Evolutionary conservation across 1,284 basidiomycete genomes (phyloP).

Genomic region (Vanrija pseudolonga): DNA sequence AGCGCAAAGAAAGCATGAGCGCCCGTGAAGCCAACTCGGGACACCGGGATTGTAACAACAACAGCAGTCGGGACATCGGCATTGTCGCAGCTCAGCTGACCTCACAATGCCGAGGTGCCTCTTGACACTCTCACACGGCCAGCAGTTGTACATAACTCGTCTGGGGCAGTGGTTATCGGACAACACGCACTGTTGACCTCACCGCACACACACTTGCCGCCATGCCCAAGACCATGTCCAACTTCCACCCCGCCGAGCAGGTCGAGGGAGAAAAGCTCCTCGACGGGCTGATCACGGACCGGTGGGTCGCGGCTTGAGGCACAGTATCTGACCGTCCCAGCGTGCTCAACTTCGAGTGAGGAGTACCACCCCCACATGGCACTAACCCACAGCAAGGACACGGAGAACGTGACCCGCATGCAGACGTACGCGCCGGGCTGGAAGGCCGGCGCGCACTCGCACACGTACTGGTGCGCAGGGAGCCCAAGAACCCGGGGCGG

Average conservation of each 20-base stretch:
- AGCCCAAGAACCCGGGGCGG: too few species aligned
- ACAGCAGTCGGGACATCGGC: too few species aligned
- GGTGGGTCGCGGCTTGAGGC: background rate
- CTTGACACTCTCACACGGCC: too few species aligned
- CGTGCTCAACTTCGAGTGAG: conserved; percentile 6
- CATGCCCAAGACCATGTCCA: conserved; percentile 8
- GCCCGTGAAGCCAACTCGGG: too few species aligned
- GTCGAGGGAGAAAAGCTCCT: background rate
- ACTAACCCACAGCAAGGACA: conserved; percentile 1
- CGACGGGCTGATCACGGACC: background rate
- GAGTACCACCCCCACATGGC: too few species aligned
- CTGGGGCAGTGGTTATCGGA: too few species aligned
- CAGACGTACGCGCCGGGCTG: conserved; percentile 8
- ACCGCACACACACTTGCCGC: background rate
- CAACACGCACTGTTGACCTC: too few species aligned
- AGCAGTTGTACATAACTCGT: too few species aligned
- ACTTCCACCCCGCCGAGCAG: conserved; percentile 1
- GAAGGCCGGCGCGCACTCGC: conserved; percentile 4
- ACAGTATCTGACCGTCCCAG: background rate
- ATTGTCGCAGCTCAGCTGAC: too few species aligned
- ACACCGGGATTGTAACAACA: too few species aligned
- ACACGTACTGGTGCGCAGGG: background rate
- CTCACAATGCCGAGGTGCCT: too few species aligned
- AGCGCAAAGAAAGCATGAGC: too few species aligned
- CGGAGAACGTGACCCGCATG: conserved; percentile 6